These are phyloP conservation scores for Immersiella caudata DNA, from an alignment of 495 filamentous ascomycete genomes.

Conservation along the genomic window DNA sequence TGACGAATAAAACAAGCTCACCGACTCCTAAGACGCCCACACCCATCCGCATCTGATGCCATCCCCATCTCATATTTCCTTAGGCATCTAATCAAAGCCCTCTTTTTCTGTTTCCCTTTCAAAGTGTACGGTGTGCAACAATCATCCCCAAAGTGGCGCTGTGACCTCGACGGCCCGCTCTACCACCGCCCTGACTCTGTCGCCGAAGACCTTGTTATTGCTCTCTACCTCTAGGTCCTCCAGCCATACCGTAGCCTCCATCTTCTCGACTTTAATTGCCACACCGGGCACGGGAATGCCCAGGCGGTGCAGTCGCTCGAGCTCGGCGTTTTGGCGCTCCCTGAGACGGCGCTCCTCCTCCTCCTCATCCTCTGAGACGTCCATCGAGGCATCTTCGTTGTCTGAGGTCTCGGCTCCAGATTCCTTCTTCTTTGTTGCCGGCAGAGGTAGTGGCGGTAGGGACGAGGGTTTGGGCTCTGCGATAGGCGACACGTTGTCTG, in stretches of 20 bases:
- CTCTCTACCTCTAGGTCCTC: constrained; percentile 91
- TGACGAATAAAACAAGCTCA: too few species aligned
- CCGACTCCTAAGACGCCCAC: too few species aligned
- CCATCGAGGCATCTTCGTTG: constrained; percentile 44
- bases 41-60: too few species aligned
- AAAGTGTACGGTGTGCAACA: neutral
- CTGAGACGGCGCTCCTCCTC: constrained; percentile 37
- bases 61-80: neutral
- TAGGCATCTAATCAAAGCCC: neutral
- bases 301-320: constrained; percentile 70
- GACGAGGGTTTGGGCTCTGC: constrained; percentile 61
- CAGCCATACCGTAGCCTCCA: constrained; percentile 86
- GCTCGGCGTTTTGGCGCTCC: constrained; percentile 54
- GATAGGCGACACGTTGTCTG: constrained; percentile 72
- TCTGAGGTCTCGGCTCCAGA: constrained; percentile 27
- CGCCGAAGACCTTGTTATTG: constrained; percentile 67
- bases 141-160: constrained; percentile 65
- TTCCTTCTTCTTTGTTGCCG: constrained; percentile 33
- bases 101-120: neutral
- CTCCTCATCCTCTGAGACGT: constrained; percentile 44
- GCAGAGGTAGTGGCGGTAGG: constrained; percentile 28
- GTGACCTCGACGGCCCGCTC: constrained; percentile 91
- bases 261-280: constrained; percentile 83
- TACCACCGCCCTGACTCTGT: constrained; percentile 83
- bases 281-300: constrained; percentile 89